A percentile compares a stretch with the other conserved stretches of the same genome.
Evolutionary conservation across 1,139 yeast species (phyloP).

Genomic region (Yamadazyma conglobata): DNA sequence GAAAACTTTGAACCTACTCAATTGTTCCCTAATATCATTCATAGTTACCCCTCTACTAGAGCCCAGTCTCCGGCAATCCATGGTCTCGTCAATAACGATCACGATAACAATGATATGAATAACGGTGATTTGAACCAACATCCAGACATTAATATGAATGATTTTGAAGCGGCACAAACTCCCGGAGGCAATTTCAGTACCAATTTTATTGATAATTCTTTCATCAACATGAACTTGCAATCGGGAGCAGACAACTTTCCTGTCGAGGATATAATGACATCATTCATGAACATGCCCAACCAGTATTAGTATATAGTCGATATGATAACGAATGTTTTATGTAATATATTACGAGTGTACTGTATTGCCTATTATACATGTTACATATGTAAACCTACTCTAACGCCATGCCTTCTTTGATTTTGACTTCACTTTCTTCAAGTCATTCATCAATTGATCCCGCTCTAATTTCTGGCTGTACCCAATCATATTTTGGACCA

Average conservation of each 20-base stretch:
- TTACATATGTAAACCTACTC: too few species aligned
- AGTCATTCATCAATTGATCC: constrained; percentile 42
- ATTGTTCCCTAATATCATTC: constrained; percentile 38
- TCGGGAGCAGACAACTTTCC: constrained; percentile 32
- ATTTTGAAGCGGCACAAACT: constrained; percentile 20
- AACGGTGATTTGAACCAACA: constrained; percentile 1
- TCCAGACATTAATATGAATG: constrained; percentile 4
- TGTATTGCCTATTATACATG: constrained; percentile 3
- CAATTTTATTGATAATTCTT: constrained; percentile 45
- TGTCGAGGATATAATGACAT: constrained; percentile 32
- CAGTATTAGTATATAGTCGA: constrained; percentile 3
- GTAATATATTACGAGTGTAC: background rate
- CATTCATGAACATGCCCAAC: constrained; percentile 23
- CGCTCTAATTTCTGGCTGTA: constrained; percentile 59
- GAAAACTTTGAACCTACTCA: constrained; percentile 50
- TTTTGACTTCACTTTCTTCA: constrained; percentile 26
- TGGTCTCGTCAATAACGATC: constrained; percentile 8
- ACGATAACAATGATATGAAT: constrained; percentile 9
- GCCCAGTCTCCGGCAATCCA: constrained; percentile 26
- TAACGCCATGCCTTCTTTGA: constrained; percentile 18
- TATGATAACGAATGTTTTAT: too few species aligned
- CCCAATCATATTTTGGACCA: constrained; percentile 68
- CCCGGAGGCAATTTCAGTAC: constrained; percentile 35
- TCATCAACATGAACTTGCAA: constrained; percentile 45
- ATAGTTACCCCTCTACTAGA: constrained; percentile 37